Evolutionary conservation across 1,284 basidiomycete species (phyloP).

Genomic region (Pyrrhoderma noxium): DNA sequence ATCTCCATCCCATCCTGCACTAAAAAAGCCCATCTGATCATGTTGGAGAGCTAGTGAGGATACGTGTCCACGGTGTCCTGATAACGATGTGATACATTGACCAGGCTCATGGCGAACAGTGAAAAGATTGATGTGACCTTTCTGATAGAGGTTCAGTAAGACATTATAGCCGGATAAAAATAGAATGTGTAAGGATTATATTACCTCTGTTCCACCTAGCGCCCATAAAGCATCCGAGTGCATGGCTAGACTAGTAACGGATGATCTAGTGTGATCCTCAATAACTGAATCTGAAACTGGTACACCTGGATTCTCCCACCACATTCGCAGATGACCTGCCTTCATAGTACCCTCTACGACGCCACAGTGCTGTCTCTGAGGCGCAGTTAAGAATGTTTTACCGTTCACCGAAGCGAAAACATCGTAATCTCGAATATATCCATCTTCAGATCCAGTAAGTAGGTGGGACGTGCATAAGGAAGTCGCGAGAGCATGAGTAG

Average conservation of each 20-base stretch:
- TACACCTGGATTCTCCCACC: conserved; percentile 76
- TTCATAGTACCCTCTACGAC: conserved; percentile 92
- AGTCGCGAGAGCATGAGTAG: conserved; percentile 80
- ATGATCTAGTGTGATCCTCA: conserved; percentile 49
- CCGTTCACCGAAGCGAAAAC: conserved; percentile 85
- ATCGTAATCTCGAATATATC: conserved; percentile 91
- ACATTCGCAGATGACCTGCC: conserved; percentile 78
- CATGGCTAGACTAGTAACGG: conserved; percentile 83
- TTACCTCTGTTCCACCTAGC: conserved; percentile 76
- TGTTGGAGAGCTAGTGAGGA: conserved; percentile 79
- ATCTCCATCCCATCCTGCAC: conserved; percentile 92
- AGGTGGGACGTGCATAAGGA: conserved; percentile 87
- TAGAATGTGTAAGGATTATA: conserved; percentile 26
- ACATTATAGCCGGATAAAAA: conserved; percentile 10
- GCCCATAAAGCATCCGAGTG: conserved; percentile 90
- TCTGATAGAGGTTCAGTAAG: conserved; percentile 34
- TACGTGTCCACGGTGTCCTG: conserved; percentile 72
- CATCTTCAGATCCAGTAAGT: conserved; percentile 88
- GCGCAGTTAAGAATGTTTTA: conserved; percentile 81
- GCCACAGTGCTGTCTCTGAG: conserved; percentile 82
- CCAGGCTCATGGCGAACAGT: conserved; percentile 92
- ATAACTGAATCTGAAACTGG: conserved; percentile 27
- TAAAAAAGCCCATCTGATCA: conserved; percentile 80
- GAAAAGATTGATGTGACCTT: conserved; percentile 84
- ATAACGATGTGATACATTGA: conserved; percentile 65